phyloP scores from a whole-genome alignment of 108 stramenopile species.

The Discostella pseudostelligera region DNA sequence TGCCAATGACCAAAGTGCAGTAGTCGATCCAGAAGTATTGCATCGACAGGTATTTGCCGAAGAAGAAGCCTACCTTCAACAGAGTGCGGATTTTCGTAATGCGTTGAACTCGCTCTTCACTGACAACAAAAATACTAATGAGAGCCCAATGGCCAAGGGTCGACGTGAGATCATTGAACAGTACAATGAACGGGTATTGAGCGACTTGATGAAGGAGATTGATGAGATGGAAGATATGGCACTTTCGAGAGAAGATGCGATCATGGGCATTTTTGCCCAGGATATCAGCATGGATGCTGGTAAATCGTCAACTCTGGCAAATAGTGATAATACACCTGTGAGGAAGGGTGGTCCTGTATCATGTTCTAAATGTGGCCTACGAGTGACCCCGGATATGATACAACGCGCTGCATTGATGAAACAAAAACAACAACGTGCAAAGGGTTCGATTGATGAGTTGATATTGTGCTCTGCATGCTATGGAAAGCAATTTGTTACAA shows the following conservation, averaged over 20 bases:
- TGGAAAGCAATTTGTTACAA: slow-evolving; percentile 10
- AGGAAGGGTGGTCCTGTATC: neutral
- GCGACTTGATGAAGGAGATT: slow-evolving; percentile 27
- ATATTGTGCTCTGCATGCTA: slow-evolving; percentile 37
- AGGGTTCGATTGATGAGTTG: no score
- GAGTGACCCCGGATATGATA: slow-evolving; percentile 29
- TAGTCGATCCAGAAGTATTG: slow-evolving; percentile 24
- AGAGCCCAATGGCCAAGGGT: slow-evolving; percentile 26
- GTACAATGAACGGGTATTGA: slow-evolving; percentile 28
- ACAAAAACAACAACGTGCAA: neutral
- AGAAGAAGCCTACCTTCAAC: slow-evolving; percentile 34
- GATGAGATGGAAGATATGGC: slow-evolving; percentile 36
- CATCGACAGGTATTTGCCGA: slow-evolving; percentile 42
- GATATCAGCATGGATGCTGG: neutral
- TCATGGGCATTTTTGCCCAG: neutral
- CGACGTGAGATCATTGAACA: slow-evolving; percentile 22
- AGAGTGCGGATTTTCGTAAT: slow-evolving; percentile 41
- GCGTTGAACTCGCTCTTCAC: slow-evolving; percentile 17
- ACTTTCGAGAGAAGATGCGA: slow-evolving; percentile 36
- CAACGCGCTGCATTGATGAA: slow-evolving; percentile 10
- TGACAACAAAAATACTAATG: slow-evolving; percentile 4
- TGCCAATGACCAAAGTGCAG: neutral
- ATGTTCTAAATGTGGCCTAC: slow-evolving; percentile 31
- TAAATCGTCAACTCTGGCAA: neutral
- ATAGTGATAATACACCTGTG: neutral